Percentiles rank a stretch among this genome's conserved stretches.
These are phyloP conservation scores for Suhomyces kunorum DNA, from an alignment of 1,139 yeast genomes.

Conservation along the genomic window DNA sequence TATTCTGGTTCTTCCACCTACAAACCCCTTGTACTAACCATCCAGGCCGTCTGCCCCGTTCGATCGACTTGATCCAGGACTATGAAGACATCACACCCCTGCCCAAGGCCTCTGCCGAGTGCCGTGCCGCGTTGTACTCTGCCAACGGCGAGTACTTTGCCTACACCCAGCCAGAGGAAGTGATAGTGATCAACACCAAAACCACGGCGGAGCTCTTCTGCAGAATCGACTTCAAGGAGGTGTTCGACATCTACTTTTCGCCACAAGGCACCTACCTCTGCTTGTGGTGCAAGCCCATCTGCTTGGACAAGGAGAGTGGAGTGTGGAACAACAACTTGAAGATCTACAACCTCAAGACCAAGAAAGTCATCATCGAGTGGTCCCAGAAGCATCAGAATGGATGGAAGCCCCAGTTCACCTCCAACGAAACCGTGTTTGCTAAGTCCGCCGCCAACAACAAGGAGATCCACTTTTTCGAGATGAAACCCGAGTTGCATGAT, in stretches of 20 bases:
- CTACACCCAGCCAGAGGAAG: conserved; percentile 55
- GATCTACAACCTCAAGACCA: conserved; percentile 58
- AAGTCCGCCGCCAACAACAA: conserved; percentile 55
- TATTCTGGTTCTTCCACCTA: conserved; percentile 1
- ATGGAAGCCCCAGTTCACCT: conserved; percentile 88
- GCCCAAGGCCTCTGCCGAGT: conserved; percentile 33
- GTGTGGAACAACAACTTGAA: conserved; percentile 77
- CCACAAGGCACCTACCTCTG: conserved; percentile 84
- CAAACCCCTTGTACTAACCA: conserved; percentile 15
- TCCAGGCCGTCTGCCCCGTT: conserved; percentile 22
- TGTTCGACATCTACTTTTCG: conserved; percentile 81
- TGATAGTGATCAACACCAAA: conserved; percentile 60
- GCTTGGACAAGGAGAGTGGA: conserved; percentile 58
- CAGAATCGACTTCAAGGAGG: conserved; percentile 56
- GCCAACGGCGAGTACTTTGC: conserved; percentile 59
- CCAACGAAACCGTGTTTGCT: conserved; percentile 72
- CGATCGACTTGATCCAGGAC: conserved; percentile 22
- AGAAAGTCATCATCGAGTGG: conserved; percentile 62
- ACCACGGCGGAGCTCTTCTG: conserved; percentile 34
- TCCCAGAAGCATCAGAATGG: conserved; percentile 82
- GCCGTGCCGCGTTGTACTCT: conserved; percentile 51
- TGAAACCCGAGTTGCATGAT: conserved; percentile 46
- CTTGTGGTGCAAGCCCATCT: conserved; percentile 88
- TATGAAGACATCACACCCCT: conserved; percentile 21
- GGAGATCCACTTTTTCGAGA: conserved; percentile 74